Percentiles rank a stretch among this genome's conserved stretches.
Evolutionary conservation across 257 asterid genomes (phyloP).

Genomic region (Nicotiana otophora): DNA sequence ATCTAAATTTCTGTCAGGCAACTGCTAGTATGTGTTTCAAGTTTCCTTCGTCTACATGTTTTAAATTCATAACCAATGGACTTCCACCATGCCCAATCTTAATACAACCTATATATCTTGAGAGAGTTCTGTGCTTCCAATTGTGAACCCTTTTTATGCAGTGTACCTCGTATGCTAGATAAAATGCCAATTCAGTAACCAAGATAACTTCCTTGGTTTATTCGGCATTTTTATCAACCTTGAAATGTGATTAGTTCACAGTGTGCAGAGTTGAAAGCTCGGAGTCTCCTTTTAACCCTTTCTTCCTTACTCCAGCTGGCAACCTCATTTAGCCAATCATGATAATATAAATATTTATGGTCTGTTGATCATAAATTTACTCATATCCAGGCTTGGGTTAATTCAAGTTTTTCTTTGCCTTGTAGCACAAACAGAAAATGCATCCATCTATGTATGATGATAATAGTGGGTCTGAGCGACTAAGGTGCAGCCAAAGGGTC

Average conservation of each 20-base stretch:
- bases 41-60: background rate
- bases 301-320: background rate
- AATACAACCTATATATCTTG: background rate
- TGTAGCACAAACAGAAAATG: slow-evolving; percentile 81
- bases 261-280: background rate
- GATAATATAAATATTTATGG: background rate
- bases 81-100: background rate
- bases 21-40: background rate
- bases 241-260: background rate
- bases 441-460: slow-evolving; percentile 78
- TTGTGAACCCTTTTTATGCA: background rate
- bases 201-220: background rate
- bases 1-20: background rate
- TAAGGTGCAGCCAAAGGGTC: slow-evolving; percentile 72
- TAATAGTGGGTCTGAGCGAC: slow-evolving; percentile 37
- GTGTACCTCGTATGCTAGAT: background rate
- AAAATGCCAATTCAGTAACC: background rate
- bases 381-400: slow-evolving; percentile 9
- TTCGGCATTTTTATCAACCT: background rate
- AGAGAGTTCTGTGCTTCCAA: background rate
- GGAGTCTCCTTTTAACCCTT: background rate
- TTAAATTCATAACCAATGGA: background rate
- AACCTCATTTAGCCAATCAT: background rate
- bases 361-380: background rate
- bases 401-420: slow-evolving; percentile 16